Evolutionary conservation across 2,329 filamentous ascomycete genomes (phyloP).

Genomic region (Pseudogymnoascus sp.): DNA sequence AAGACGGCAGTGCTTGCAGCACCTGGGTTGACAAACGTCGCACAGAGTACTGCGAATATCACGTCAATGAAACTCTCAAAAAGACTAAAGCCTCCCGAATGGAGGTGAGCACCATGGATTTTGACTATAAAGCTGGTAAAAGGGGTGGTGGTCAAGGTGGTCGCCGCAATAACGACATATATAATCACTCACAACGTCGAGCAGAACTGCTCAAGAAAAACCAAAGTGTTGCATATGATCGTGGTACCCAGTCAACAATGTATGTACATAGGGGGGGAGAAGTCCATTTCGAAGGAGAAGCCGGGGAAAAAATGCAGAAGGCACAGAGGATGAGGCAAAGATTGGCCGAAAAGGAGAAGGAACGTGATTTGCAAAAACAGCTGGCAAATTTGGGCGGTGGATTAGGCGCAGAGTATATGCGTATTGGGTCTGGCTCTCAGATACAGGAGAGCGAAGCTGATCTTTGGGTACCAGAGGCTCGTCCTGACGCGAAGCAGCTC

Average conservation of each 20-base stretch:
- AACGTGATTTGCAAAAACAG: conserved; percentile 62
- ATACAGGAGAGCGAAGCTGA: conserved; percentile 8
- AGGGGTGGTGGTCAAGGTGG: conserved; percentile 10
- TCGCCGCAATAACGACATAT: conserved; percentile 15
- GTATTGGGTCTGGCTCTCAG: conserved; percentile 14
- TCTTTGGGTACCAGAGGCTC: conserved; percentile 19
- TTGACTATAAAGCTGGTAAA: conserved; percentile 24
- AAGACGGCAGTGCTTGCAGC: conserved; percentile 72
- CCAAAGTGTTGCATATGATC: conserved; percentile 43
- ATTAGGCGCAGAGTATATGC: conserved; percentile 65
- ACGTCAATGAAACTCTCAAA: conserved; percentile 72
- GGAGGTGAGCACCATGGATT: conserved; percentile 68
- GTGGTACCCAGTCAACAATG: conserved; percentile 47
- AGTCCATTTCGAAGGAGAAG: conserved; percentile 33
- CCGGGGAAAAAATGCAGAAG: conserved; percentile 49
- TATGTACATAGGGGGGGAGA: conserved; percentile 35
- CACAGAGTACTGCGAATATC: conserved; percentile 87
- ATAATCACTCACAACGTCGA: conserved; percentile 18
- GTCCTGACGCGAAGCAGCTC: conserved; percentile 37
- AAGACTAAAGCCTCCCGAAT: conserved; percentile 60
- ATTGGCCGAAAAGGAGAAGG: conserved; percentile 59
- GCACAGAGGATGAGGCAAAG: conserved; percentile 58
- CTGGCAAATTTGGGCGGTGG: conserved; percentile 56
- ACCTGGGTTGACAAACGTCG: conserved; percentile 82
- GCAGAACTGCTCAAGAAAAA: conserved; percentile 23